These are phyloP conservation scores for Trypanosoma theileri DNA, from an alignment of 208 protist species.

Conservation along the genomic window DNA sequence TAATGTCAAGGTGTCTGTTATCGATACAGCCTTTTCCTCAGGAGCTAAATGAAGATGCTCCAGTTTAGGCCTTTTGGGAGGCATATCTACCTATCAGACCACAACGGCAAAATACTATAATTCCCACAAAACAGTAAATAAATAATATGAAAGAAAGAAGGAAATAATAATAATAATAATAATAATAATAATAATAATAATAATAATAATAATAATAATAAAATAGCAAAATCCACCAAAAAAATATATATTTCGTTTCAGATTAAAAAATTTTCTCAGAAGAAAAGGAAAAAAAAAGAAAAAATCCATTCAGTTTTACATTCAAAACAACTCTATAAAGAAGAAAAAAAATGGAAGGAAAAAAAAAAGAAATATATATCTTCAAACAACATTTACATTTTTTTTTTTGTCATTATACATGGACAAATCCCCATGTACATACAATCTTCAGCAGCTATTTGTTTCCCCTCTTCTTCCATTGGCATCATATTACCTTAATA, in stretches of 20 bases:
- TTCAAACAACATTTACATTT: conserved; percentile 1
- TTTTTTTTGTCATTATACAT: background rate
- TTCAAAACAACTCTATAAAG: conserved; percentile 6
- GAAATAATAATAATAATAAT: too few species aligned
- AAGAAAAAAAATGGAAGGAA: conserved; percentile 1
- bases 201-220: too few species aligned
- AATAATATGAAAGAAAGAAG: background rate
- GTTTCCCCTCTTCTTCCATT: background rate
- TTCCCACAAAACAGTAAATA: conserved; percentile 5
- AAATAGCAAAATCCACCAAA: background rate
- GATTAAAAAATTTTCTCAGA: too few species aligned
- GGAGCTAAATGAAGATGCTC: conserved; percentile 63
- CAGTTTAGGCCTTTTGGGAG: conserved; percentile 75
- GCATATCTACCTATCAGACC: conserved; percentile 45
- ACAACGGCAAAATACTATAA: conserved; percentile 5
- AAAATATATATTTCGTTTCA: background rate
- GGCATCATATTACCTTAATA: background rate
- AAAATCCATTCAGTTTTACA: background rate
- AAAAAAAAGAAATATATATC: conserved; percentile 10
- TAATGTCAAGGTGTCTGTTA: conserved; percentile 89
- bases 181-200: too few species aligned
- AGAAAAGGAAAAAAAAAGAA: conserved; percentile 13
- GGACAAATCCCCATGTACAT: background rate
- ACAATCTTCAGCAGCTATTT: background rate
- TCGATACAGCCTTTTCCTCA: conserved; percentile 75